These are phyloP conservation scores for Babesia ovata DNA, from an alignment of 169 alveolate species.

Conservation along the genomic window DNA sequence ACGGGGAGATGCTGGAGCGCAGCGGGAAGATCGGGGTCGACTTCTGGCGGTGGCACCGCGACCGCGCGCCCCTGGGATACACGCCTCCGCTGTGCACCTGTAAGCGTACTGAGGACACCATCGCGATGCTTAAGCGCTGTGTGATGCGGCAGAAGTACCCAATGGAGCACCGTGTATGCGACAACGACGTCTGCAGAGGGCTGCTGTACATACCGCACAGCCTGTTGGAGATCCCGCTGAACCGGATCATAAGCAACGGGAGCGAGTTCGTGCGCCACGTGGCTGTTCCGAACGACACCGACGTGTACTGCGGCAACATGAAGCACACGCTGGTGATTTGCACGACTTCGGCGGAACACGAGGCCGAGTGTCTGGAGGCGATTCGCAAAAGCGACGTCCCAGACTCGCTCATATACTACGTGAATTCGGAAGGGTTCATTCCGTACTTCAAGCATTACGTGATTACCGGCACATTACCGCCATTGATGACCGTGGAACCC, in stretches of 20 bases:
- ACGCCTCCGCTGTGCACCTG: constrained; percentile 71
- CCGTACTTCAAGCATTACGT: constrained; percentile 73
- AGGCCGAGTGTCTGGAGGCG: constrained; percentile 67
- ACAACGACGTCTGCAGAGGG: constrained; percentile 75
- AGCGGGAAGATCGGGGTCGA: constrained; percentile 64
- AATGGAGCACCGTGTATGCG: constrained; percentile 63
- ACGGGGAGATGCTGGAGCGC: constrained; percentile 62
- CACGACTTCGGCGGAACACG: constrained; percentile 70
- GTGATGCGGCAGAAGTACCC: constrained; percentile 1
- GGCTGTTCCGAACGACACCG: constrained; percentile 73
- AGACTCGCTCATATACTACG: constrained; percentile 66
- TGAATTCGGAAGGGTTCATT: constrained; percentile 54
- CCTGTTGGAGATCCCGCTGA: constrained; percentile 71
- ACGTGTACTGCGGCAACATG: constrained; percentile 76
- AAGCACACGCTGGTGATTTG: constrained; percentile 75
- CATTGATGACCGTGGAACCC: constrained; percentile 65
- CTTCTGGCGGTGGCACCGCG: constrained; percentile 68
- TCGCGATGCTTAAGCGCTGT: constrained; percentile 11
- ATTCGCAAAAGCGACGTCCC: constrained; percentile 61
- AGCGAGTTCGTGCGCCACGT: constrained; percentile 67
- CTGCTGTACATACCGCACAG: constrained; percentile 76
- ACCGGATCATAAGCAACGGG: constrained; percentile 70
- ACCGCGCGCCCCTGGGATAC: constrained; percentile 62
- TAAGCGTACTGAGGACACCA: constrained; percentile 41
- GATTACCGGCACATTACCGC: constrained; percentile 9